Evolutionary conservation across 306 rosid species (phyloP), one percentile per base, ranked within the genome.

Genomic region (Vachellia pachyceras): DNA sequence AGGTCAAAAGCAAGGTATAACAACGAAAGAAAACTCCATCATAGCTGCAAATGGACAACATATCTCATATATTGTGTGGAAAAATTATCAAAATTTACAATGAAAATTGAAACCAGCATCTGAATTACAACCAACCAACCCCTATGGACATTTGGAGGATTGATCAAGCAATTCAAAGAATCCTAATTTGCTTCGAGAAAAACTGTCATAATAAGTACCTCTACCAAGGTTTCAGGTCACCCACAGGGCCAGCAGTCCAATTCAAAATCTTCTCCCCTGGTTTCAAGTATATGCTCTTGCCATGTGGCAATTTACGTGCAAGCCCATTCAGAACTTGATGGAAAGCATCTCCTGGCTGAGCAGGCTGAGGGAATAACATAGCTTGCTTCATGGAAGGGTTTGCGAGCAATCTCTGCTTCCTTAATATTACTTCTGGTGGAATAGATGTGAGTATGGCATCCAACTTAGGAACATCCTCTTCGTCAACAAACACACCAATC

Each of bases 311-410:
- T 84, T 95, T 95, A 0, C 99, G 93, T 0, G 97, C 99, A 2
- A 95, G 95, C 54, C 97, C 99, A 35, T 95, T 95, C 2, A 95
- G 89, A 73, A 95, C 97, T 79, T 95, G 99, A 80, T 95, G 99
- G 79, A 95, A 95, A 2, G 97, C 93, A 37, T 92, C 99, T 37
- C 99, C 97, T 0, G 97, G 79, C 82, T 93, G 94, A 6, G 92
- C 97, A 47, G 99, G 97, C 52, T 92, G 94, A 23, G 97, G 99
- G 83, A 95, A 95, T 15, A 95, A 57, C 99, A 95, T 95, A 9
- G 99, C 99, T 79, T 93, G 97, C 79, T 95, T 95, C 99, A 92
- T 92, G 47, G 99, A 95, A 72, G 99, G 99, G 86, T 95, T 95
- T 49, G 97, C 99, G 61, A 95, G 97, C 80, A 95, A 84, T 84